Percentiles rank a stretch among this genome's conserved stretches.
Conservation (phyloP, 2,329 filamentous ascomycete species). For the Colletotrichum musae region DNA sequence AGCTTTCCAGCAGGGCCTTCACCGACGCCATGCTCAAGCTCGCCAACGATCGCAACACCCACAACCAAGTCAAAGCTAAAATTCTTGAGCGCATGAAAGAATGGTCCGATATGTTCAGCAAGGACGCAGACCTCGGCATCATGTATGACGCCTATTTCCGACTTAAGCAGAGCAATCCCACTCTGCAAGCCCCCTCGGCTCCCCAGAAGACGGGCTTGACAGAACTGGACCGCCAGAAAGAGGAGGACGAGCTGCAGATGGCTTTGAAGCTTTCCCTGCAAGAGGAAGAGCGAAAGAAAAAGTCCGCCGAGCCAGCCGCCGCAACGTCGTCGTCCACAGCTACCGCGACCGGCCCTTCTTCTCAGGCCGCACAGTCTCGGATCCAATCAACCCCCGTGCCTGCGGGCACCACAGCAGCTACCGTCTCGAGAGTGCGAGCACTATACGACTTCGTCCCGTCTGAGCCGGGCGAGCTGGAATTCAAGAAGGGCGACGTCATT, state of each 20-base stretch:
- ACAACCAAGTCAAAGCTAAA: constrained; percentile 96
- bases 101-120: constrained; percentile 95
- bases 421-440: constrained; percentile 93
- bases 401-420: constrained; percentile 93
- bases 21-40: constrained; percentile 94
- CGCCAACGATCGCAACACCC: constrained; percentile 94
- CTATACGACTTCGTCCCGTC: constrained; percentile 96
- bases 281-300: constrained; percentile 80
- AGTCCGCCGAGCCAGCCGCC: constrained; percentile 54
- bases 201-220: constrained; percentile 95
- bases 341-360: constrained; percentile 46
- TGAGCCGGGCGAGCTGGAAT: constrained; percentile 94
- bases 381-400: constrained; percentile 71
- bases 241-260: constrained; percentile 98
- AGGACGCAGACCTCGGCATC: constrained; percentile 91
- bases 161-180: constrained; percentile 88
- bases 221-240: constrained; percentile 89
- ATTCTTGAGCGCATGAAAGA: constrained; percentile 97
- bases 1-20: constrained; percentile 91
- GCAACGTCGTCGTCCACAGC: constrained; percentile 55
- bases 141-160: constrained; percentile 96
- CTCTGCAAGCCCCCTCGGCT: constrained; percentile 90
- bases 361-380: constrained; percentile 54
- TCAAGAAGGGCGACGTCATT: constrained; percentile 97
- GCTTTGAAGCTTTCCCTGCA: constrained; percentile 93